Base-by-base conservation (phyloP, 2,329 filamentous ascomycete species). In the Xylariaceae sp. region DNA sequence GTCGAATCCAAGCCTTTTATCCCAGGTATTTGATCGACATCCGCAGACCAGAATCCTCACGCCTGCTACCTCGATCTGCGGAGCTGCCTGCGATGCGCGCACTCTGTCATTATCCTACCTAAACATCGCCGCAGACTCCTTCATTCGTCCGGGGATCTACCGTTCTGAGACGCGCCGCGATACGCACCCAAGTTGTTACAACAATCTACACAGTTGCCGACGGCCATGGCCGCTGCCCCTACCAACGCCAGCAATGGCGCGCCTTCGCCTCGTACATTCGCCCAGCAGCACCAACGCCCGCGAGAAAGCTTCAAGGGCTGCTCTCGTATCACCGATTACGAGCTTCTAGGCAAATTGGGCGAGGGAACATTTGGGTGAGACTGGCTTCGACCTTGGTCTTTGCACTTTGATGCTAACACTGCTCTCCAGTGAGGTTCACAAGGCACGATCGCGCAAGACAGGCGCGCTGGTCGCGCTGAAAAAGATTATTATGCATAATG, bases 401-500 rank as follows among this genome's bases (percentile, higher is more conserved):
- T 72, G 69, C 15, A 34, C 13, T 47, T 60, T 67, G 66, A 58
- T 57, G 44, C 62, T 67, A 56, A 65, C 48, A 42, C 39, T 56
- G 35, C 15, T 17, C 9, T 51, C 15, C 63, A 89, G 88, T 66
- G 92, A 97, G 77, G 94, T 97, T 45, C 91, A 96, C 74, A 94
- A 93, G 71, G 94, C 92, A 62, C 84, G 84, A 62, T 91, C 89
- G 34, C 87, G 85, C 69, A 88, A 83, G 69, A 89, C 86, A 1
- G 88, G 89, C 56, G 81, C 84, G 23, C 75, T 93, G 51, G 89
- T 96, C 62, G 94, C 94, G 3, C 76, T 99, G 70, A 99, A 99
- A 79, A 97, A 97, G 82, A 99, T 99, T 66, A 85, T 99, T 66
- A 97, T 97, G 90, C 94, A 97, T 74, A 96, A 97, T 74, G 94